Percentiles rank a stretch among this genome's conserved stretches.
Conservation (phyloP, 139 green algal species). For the Chlamydomonas schloesseri region DNA sequence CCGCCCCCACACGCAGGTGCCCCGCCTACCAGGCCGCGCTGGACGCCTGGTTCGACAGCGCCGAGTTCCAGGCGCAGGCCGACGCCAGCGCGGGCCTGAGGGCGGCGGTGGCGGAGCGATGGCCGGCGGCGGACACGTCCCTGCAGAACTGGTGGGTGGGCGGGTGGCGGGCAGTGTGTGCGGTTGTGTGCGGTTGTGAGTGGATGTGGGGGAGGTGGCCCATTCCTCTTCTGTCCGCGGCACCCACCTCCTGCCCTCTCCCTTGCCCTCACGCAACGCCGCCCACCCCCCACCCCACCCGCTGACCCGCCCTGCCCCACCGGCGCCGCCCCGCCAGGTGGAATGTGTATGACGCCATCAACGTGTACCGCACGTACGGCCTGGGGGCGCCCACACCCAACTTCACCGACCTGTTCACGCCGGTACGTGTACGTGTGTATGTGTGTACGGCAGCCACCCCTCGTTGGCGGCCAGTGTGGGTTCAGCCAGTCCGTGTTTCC, state of each 20-base stretch:
- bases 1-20: neutral
- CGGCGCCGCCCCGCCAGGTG: neutral
- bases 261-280: too few species aligned
- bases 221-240: too few species aligned
- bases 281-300: too few species aligned
- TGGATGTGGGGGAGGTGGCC: too few species aligned
- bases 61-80: constrained; percentile 55
- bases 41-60: constrained; percentile 40
- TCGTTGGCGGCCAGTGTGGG: too few species aligned
- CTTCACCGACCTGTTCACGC: neutral
- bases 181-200: too few species aligned
- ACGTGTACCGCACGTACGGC: constrained; percentile 61
- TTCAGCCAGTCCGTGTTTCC: too few species aligned
- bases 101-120: neutral
- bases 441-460: too few species aligned
- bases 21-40: constrained; percentile 44
- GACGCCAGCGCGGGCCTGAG: neutral
- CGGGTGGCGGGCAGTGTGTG: too few species aligned
- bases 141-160: constrained; percentile 55
- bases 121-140: constrained; percentile 11
- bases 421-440: neutral
- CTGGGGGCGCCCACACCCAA: constrained; percentile 35
- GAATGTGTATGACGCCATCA: constrained; percentile 62
- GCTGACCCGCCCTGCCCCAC: too few species aligned
- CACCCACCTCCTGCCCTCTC: too few species aligned